Percentiles rank a stretch among this genome's conserved stretches.
phyloP scores from a whole-genome alignment of 768 basidiomycete species.

The Lactarius hengduanensis region DNA sequence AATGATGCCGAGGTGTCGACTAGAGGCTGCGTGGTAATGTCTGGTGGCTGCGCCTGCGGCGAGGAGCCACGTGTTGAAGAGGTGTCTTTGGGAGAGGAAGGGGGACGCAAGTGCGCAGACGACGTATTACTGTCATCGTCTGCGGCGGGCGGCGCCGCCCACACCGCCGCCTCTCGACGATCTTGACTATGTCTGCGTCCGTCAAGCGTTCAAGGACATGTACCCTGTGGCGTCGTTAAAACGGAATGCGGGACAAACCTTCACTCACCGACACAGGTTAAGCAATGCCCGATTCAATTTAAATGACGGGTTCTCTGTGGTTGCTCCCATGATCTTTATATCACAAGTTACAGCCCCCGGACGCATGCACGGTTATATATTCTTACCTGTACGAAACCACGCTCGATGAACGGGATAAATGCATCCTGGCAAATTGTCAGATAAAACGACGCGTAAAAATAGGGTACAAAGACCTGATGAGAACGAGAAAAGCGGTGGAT shows the following conservation, averaged over 20 bases:
- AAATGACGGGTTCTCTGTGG: slow-evolving; percentile 89
- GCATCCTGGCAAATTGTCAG: slow-evolving; percentile 52
- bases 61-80: not conserved
- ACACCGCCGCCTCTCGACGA: slow-evolving; percentile 57
- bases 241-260: not conserved
- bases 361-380: not conserved
- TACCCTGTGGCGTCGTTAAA: slow-evolving; percentile 48
- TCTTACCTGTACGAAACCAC: slow-evolving; percentile 65
- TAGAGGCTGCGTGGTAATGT: slow-evolving; percentile 20
- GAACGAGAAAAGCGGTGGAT: slow-evolving; percentile 76
- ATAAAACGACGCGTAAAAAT: slow-evolving; percentile 5
- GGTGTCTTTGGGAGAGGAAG: slow-evolving; percentile 10
- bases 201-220: slow-evolving; percentile 69
- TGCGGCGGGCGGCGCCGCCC: slow-evolving; percentile 22
- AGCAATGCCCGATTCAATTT: slow-evolving; percentile 70
- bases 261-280: slow-evolving; percentile 68
- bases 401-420: slow-evolving; percentile 80
- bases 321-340: slow-evolving; percentile 69
- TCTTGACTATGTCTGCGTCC: slow-evolving; percentile 55
- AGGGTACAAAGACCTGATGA: slow-evolving; percentile 50
- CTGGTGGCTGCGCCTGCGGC: not conserved
- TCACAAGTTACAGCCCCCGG: slow-evolving; percentile 2
- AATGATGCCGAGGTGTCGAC: slow-evolving; percentile 4
- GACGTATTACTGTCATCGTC: not conserved
- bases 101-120: slow-evolving; percentile 3